A percentile compares a stretch with the other conserved stretches of the same genome.
phyloP scores from a whole-genome alignment of 2,329 filamentous ascomycete species.

The Camptophora hylomeconis region DNA sequence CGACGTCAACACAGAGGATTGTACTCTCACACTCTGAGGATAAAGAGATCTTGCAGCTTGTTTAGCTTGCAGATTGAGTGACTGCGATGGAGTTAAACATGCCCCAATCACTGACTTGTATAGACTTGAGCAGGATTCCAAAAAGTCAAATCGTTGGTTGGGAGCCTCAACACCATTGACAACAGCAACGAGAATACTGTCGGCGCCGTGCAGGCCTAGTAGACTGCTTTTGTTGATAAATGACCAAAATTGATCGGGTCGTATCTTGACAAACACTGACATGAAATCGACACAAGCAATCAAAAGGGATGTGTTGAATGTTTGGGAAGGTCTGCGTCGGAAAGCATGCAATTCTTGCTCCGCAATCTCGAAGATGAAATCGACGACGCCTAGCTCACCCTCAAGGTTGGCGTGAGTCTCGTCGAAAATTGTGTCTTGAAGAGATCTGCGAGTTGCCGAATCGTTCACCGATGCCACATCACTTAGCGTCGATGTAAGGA shows the following conservation, averaged over 20 bases:
- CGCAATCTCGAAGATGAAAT: conserved; percentile 71
- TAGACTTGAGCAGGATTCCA: conserved; percentile 60
- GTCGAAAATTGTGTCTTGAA: conserved; percentile 34
- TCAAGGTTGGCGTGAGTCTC: conserved; percentile 37
- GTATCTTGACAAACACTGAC: conserved; percentile 54
- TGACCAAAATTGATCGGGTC: conserved; percentile 80
- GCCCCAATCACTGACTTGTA: too few species aligned
- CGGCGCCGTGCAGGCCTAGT: conserved; percentile 61
- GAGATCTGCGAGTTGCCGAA: conserved; percentile 19
- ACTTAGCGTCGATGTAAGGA: conserved; percentile 39
- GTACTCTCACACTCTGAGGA: too few species aligned
- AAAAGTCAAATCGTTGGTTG: conserved; percentile 61
- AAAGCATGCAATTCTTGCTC: conserved; percentile 47
- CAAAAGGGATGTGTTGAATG: conserved; percentile 53
- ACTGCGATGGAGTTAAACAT: too few species aligned
- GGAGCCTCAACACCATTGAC: conserved; percentile 73
- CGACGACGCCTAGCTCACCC: conserved; percentile 54
- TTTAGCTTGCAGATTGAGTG: too few species aligned
- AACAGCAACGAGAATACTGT: conserved; percentile 63
- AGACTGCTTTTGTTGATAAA: conserved; percentile 71
- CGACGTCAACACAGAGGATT: too few species aligned
- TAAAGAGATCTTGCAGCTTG: too few species aligned
- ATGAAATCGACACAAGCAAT: conserved; percentile 73
- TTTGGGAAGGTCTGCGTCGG: conserved; percentile 46
- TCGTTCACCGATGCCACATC: conserved; percentile 15